Percentiles rank a stretch among this genome's conserved stretches.
Conservation (phyloP, 108 stramenopile genomes). For the Cyclotella atomus region DNA sequence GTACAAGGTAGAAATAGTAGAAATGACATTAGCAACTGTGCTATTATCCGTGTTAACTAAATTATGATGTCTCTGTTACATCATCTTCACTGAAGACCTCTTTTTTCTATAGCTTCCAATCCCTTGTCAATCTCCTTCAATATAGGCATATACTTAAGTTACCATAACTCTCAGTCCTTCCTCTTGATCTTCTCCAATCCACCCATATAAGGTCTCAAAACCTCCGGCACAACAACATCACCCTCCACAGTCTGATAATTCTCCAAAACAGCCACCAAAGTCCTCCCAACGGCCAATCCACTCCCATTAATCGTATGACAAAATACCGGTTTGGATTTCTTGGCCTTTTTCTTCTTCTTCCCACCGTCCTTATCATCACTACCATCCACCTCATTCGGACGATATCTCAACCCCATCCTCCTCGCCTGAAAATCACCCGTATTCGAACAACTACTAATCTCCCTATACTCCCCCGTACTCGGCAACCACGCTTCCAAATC, state of each 20-base stretch:
- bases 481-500: conserved; percentile 99
- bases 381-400: conserved; percentile 51
- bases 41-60: no score
- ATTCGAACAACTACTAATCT: conserved; percentile 94
- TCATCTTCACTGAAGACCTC: no score
- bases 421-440: conserved; percentile 98
- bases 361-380: conserved; percentile 27
- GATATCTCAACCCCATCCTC: conserved; percentile 94
- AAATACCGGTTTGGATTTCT: conserved; percentile 82
- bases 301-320: conserved; percentile 99
- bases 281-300: conserved; percentile 96
- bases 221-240: conserved; percentile 86
- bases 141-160: no score
- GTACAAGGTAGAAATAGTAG: no score
- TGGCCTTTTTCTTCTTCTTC: conserved; percentile 73
- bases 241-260: conserved; percentile 96
- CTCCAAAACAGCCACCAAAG: conserved; percentile 96
- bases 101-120: no score
- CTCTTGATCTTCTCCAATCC: conserved; percentile 75
- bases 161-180: conserved; percentile 8
- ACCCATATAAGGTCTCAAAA: conserved; percentile 93
- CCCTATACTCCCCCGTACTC: conserved; percentile 89
- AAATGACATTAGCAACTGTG: no score
- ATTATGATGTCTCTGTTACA: no score
- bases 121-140: no score